A percentile compares a stretch with the other conserved stretches of the same genome.
Evolutionary conservation across 75 land plant species (phyloP).

Genomic region (Sequoia sempervirens): DNA sequence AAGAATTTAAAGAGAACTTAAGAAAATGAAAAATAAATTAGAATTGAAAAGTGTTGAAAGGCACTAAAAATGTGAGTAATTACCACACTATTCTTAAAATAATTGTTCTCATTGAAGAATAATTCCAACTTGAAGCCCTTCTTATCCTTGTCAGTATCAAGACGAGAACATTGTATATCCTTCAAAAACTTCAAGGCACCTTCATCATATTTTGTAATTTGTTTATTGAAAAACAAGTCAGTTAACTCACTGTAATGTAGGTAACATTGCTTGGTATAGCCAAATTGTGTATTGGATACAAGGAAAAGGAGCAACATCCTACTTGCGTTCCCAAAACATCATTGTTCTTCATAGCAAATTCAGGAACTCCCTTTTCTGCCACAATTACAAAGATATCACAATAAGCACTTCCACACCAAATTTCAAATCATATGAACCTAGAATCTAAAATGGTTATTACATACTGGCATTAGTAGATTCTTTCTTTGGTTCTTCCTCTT

Average conservation of each 20-base stretch:
- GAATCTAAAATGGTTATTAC: not conserved
- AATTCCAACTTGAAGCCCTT: conserved; percentile 53
- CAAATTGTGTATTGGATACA: not conserved
- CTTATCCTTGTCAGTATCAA: conserved; percentile 37
- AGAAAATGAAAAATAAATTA: not conserved
- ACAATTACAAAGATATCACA: not conserved
- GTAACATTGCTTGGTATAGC: not conserved
- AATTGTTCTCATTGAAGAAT: conserved; percentile 38
- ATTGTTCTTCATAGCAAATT: conserved; percentile 33
- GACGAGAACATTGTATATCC: conserved; percentile 38
- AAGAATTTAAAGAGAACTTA: not conserved
- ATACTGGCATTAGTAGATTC: conserved; percentile 27
- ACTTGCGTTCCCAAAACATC: conserved; percentile 17
- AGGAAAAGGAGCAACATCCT: not conserved
- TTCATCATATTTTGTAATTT: conserved; percentile 54
- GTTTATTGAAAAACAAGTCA: not conserved
- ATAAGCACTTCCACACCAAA: not conserved
- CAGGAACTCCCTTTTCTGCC: conserved; percentile 27
- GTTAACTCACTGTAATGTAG: not conserved
- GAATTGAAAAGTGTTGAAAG: not conserved
- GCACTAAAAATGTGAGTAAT: not conserved
- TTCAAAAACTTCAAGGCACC: conserved; percentile 41
- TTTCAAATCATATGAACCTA: not conserved
- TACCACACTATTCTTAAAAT: conserved; percentile 43
- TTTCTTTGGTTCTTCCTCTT: conserved; percentile 22